Base-by-base conservation (phyloP, 31 red algal species). In the Asparagopsis taxiformis region DNA sequence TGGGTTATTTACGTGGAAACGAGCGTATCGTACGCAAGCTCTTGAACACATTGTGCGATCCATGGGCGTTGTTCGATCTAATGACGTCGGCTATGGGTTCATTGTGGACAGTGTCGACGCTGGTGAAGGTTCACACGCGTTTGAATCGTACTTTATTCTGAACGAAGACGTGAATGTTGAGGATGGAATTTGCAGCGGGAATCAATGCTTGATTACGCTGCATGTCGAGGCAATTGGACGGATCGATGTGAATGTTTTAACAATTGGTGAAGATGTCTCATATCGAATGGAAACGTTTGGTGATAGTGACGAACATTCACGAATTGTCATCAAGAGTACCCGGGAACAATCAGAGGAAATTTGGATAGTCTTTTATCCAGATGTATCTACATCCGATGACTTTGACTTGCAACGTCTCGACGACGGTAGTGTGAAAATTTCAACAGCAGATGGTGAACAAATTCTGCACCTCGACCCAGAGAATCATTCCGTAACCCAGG, bases 141-240 rank as follows among this genome's bases (percentile, higher is more conserved):
- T 72, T 33, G 68, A 72, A 15, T 72, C 68, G 48, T 72, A 72
- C 46, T 9, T 72, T 10, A 56, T 72, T 2, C 68, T 72, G 3
- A 1, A 71, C 46, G 3, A 3, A 23, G 25, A 2, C 2, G 67
- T 71, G 2, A 19, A 19, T 3, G 24, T 71, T 16, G 3, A 10
- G 25, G 67, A 2, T 1, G 51, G 24, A 3, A 2, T 10, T 6
- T 56, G 67, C 26, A n/a, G 3, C 21, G 51, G 8, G 3, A 55
- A 26, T 32, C 22, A 3, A 20, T 71, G 67, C 67, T 54, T 28
- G 49, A 72, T 72, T 34, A 25, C 4, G 3, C 49, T 72, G 15
- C 11, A 19, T 3, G 24, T 53, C 28, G 46, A 25, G 9, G 68
- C 9, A 9, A 3, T 22, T 3, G 51, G 13, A 26, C 17, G 6